phyloP scores from a whole-genome alignment of 1,284 basidiomycete genomes.

The Cutaneotrichosporon mucoides region DNA sequence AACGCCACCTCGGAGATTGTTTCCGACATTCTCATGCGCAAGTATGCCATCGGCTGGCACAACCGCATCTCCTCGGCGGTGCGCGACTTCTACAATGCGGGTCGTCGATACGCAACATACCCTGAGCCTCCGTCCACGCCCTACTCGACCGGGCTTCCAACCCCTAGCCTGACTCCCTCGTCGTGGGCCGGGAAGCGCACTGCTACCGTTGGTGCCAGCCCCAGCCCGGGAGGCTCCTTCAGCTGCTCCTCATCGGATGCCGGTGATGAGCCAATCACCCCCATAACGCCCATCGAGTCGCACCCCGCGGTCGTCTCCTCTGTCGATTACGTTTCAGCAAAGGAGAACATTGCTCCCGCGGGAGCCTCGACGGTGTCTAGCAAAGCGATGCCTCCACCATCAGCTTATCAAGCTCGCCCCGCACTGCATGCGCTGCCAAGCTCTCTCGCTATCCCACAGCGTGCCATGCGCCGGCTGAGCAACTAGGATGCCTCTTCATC shows the following conservation, averaged over 20 bases:
- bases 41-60: conserved; percentile 94
- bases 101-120: conserved; percentile 49
- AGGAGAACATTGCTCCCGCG: conserved; percentile 44
- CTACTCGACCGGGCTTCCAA: conserved; percentile 30
- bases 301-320: conserved; percentile 26
- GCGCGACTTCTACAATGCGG: conserved; percentile 76
- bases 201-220: conserved; percentile 16
- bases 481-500: conserved; percentile 20
- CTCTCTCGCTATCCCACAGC: conserved; percentile 23
- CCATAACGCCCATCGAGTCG: conserved; percentile 44
- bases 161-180: conserved; percentile 42
- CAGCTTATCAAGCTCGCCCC: conserved; percentile 17
- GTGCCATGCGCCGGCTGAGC: conserved; percentile 34
- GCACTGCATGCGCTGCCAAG: conserved; percentile 27
- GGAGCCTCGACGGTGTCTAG: conserved; percentile 12
- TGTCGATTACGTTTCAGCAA: conserved; percentile 26
- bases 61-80: conserved; percentile 88
- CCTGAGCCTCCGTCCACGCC: conserved; percentile 38
- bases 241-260: conserved; percentile 47
- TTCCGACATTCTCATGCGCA: conserved; percentile 91
- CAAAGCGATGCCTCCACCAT: conserved; percentile 16
- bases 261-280: conserved; percentile 48
- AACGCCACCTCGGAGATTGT: conserved; percentile 58
- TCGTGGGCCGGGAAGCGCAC: conserved; percentile 29
- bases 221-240: conserved; percentile 37